phyloP scores from a whole-genome alignment of 176 grass and related monocot genomes.

The Carex pumila region DNA sequence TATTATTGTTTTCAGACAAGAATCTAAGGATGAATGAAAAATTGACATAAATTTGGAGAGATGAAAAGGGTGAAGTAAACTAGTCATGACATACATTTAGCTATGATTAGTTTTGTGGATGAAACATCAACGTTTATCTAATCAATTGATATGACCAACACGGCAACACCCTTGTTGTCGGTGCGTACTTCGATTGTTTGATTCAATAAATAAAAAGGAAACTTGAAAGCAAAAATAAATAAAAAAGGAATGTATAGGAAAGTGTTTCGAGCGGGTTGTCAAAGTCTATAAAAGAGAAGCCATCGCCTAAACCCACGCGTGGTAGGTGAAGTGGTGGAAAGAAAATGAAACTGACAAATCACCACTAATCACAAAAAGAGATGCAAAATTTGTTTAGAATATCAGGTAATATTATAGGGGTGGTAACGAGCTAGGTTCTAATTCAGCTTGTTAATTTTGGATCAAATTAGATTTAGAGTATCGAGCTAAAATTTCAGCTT shows the following conservation, averaged over 20 bases:
- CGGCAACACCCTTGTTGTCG: neutral
- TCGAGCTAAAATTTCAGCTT: no score
- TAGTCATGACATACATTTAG: neutral
- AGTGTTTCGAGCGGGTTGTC: neutral
- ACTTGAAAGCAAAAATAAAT: no score
- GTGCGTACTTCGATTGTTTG: neutral
- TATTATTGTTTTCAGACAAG: neutral
- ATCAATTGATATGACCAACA: neutral
- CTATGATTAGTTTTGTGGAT: neutral
- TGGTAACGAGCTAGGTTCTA: no score
- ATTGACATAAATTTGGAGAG: neutral
- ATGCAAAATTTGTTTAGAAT: neutral
- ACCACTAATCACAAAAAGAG: slow-evolving; percentile 12
- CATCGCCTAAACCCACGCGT: neutral
- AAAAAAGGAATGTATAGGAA: neutral
- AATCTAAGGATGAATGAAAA: neutral
- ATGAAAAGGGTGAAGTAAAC: neutral
- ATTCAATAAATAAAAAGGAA: neutral
- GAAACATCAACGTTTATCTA: neutral
- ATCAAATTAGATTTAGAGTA: no score
- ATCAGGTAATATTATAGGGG: neutral
- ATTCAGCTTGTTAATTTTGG: no score
- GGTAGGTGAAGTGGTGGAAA: slow-evolving; percentile 8
- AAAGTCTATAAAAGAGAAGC: slow-evolving; percentile 1
- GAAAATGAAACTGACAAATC: neutral